Base-by-base conservation (phyloP, 2,329 filamentous ascomycete species). In the Trichoderma sp. region DNA sequence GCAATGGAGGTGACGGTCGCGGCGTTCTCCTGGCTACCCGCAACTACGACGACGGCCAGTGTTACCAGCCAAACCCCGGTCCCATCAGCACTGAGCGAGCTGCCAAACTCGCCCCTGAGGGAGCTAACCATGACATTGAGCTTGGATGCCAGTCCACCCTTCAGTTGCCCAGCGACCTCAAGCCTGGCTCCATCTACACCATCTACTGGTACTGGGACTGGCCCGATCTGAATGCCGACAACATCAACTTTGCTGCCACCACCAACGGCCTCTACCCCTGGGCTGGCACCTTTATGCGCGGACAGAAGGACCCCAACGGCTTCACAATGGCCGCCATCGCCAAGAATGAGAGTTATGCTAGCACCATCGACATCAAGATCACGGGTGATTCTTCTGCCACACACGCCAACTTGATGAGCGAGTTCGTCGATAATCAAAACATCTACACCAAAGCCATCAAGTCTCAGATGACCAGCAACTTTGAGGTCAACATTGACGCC, bases 121-220 rank as follows among this genome's bases (percentile, higher is more conserved):
- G 89, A 71, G 81, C 85, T 64, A 79, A 86, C 34, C 85, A 86
- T 80, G 88, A 87, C 30, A 81, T 82, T 59, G 88, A 91, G 76
- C 84, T 95, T 65, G 91, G 87, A 84, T 98, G 96, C 82, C 95
- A 98, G 81, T 91, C 91, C 43, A 91, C 96, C 78, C 84, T 98
- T 62, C 86, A 90, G 77, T 84, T 99, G 15, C 96, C 96, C 0
- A 78, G 84, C 6, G 87, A 92, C 75, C 84, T 89, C 61, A 81
- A 86, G n/a, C 80, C 85, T 11, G 89, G 90, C 58, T 87, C 90
- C 34, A 86, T 87, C 32, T 93, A 95, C 80, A 95, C 94, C 3
- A 82, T 97, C 66, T 97, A 97, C 85, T 98, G 95, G 95, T 91
- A 98, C 59, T 98, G 96, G 96, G 92, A 97, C 81, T 99, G 94